A percentile compares a stretch with the other conserved stretches of the same genome.
Conservation (phyloP, 495 filamentous ascomycete species). For the Penicillium taxi region DNA sequence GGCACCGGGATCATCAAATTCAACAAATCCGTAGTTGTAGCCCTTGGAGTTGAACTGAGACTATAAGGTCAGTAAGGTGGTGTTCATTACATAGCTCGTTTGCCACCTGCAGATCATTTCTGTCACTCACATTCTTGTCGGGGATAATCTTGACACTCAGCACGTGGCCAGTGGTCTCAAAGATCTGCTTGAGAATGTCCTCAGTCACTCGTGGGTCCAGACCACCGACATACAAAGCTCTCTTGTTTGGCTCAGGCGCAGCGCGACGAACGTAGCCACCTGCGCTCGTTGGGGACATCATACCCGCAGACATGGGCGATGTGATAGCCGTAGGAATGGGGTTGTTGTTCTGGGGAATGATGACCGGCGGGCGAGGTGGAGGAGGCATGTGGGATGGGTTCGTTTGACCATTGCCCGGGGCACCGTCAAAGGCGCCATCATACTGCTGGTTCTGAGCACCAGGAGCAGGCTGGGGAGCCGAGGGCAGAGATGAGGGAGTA, state of each 20-base stretch:
- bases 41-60: slow-evolving; percentile 75
- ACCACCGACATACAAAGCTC: slow-evolving; percentile 92
- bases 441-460: slow-evolving; percentile 65
- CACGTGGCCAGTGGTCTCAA: slow-evolving; percentile 97
- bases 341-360: slow-evolving; percentile 94
- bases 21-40: slow-evolving; percentile 98
- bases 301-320: slow-evolving; percentile 68
- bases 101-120: neutral
- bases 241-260: slow-evolving; percentile 97
- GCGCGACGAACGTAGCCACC: slow-evolving; percentile 82
- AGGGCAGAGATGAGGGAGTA: slow-evolving; percentile 49
- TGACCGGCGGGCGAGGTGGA: slow-evolving; percentile 76
- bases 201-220: slow-evolving; percentile 94
- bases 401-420: slow-evolving; percentile 52
- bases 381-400: slow-evolving; percentile 80
- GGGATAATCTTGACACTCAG: slow-evolving; percentile 99
- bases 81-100: too few relatives aligned
- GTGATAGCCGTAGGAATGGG: slow-evolving; percentile 90
- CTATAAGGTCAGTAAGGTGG: slow-evolving; percentile 6
- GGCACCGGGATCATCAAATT: slow-evolving; percentile 95
- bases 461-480: slow-evolving; percentile 56
- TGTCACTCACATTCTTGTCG: slow-evolving; percentile 82
- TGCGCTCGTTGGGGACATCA: slow-evolving; percentile 75
- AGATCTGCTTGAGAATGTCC: slow-evolving; percentile 94
- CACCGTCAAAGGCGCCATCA: slow-evolving; percentile 59